Conservation (phyloP, 1,284 basidiomycete genomes). For the Lignosus rhinocerotis region DNA sequence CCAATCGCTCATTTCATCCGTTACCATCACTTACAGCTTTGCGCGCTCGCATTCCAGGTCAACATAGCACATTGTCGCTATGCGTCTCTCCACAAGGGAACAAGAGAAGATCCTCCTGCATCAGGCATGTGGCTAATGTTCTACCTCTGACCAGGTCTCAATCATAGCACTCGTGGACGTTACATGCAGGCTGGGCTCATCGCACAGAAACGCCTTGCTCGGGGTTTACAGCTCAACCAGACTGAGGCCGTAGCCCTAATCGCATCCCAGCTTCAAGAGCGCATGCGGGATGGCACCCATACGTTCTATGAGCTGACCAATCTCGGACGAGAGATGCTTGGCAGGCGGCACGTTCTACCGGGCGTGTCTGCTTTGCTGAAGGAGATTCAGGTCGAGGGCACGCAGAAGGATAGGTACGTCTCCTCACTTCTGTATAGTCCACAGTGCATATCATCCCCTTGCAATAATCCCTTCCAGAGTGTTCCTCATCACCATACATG, state of each 20-base stretch:
- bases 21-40: no score
- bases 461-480: slow-evolving; percentile 50
- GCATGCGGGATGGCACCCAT: slow-evolving; percentile 87
- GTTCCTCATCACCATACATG: slow-evolving; percentile 93
- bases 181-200: slow-evolving; percentile 70
- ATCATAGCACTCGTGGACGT: neutral
- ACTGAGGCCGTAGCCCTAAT: slow-evolving; percentile 91
- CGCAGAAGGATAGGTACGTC: slow-evolving; percentile 79
- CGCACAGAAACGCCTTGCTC: slow-evolving; percentile 92
- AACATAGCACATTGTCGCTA: slow-evolving; percentile 13
- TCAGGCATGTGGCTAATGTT: slow-evolving; percentile 30
- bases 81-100: slow-evolving; percentile 40
- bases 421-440: neutral
- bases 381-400: slow-evolving; percentile 92
- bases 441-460: slow-evolving; percentile 3
- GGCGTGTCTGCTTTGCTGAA: slow-evolving; percentile 68
- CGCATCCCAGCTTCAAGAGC: slow-evolving; percentile 89
- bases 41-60: no score
- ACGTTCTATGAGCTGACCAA: slow-evolving; percentile 92
- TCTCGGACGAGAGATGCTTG: slow-evolving; percentile 86
- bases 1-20: no score
- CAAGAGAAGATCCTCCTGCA: slow-evolving; percentile 41
- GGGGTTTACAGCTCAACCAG: slow-evolving; percentile 85
- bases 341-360: slow-evolving; percentile 86
- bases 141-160: neutral